Conservation (phyloP, 495 filamentous ascomycete species). For the Daldinia childiae region DNA sequence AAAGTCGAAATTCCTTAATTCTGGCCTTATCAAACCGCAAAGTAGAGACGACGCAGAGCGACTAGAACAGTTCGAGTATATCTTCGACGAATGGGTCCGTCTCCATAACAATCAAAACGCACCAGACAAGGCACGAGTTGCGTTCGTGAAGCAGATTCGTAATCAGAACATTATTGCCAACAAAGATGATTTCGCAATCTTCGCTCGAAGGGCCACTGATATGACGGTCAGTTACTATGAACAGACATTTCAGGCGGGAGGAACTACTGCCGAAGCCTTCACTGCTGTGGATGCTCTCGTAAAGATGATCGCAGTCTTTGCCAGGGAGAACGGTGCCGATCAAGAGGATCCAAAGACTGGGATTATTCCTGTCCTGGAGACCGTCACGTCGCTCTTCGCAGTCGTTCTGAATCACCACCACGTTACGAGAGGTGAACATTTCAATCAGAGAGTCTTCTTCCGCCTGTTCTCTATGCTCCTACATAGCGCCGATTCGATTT, state of each 20-base stretch:
- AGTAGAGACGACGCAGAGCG: constrained; percentile 49
- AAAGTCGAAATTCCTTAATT: constrained; percentile 74
- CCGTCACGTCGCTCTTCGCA: constrained; percentile 76
- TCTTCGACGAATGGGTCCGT: constrained; percentile 93
- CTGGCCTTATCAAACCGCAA: constrained; percentile 63
- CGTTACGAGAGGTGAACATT: constrained; percentile 78
- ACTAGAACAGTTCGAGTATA: constrained; percentile 87
- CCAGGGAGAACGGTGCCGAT: constrained; percentile 60
- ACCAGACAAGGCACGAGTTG: constrained; percentile 72
- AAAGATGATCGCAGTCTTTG: constrained; percentile 79
- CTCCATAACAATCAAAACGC: constrained; percentile 78
- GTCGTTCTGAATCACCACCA: constrained; percentile 88
- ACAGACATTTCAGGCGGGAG: constrained; percentile 65
- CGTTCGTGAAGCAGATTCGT: constrained; percentile 88
- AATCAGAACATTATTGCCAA: constrained; percentile 72
- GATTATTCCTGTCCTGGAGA: constrained; percentile 66
- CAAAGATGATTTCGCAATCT: constrained; percentile 77
- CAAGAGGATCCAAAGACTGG: constrained; percentile 29
- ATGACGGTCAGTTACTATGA: constrained; percentile 79
- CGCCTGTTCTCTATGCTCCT: constrained; percentile 87
- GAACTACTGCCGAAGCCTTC: constrained; percentile 74
- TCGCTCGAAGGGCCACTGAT: constrained; percentile 85
- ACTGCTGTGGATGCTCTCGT: constrained; percentile 84
- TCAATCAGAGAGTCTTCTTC: constrained; percentile 91
- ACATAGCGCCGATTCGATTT: constrained; percentile 62